phyloP scores from a whole-genome alignment of 495 filamentous ascomycete species.

The Thozetella sp. region DNA sequence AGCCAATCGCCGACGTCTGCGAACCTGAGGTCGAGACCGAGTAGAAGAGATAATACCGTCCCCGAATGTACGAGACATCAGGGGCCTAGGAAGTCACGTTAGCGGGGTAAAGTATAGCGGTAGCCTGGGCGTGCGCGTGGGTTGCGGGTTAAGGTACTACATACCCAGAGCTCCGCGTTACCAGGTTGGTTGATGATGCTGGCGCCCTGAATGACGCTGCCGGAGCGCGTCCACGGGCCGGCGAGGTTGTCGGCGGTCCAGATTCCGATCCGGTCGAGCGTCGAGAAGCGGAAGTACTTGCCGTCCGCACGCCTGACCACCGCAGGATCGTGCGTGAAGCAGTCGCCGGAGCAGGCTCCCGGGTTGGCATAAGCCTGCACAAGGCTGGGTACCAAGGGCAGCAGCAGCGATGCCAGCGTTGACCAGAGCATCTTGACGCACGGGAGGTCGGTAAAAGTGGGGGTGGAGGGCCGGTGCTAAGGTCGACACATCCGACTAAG shows the following conservation, averaged over 20 bases:
- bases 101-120: neutral
- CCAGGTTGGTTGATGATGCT: slow-evolving; percentile 58
- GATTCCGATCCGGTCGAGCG: slow-evolving; percentile 61
- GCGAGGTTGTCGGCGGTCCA: slow-evolving; percentile 56
- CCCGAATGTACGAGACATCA: slow-evolving; percentile 58
- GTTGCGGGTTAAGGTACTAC: too few relatives aligned
- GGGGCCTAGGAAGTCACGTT: slow-evolving; percentile 56
- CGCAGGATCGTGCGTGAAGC: slow-evolving; percentile 59
- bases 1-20: slow-evolving; percentile 64
- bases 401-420: neutral
- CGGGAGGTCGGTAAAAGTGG: too few relatives aligned
- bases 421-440: neutral
- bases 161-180: slow-evolving; percentile 62
- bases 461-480: too few relatives aligned
- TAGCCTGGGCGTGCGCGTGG: too few relatives aligned
- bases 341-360: neutral
- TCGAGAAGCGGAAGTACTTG: slow-evolving; percentile 74
- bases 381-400: neutral
- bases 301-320: slow-evolving; percentile 67
- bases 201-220: slow-evolving; percentile 57
- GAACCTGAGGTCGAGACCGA: slow-evolving; percentile 65
- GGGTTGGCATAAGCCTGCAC: slow-evolving; percentile 1
- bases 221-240: slow-evolving; percentile 67
- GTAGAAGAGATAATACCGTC: slow-evolving; percentile 74
- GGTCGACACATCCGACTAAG: too few relatives aligned